Base-by-base conservation (phyloP, 2,329 filamentous ascomycete species). In the Aspergillus thermomutatus region DNA sequence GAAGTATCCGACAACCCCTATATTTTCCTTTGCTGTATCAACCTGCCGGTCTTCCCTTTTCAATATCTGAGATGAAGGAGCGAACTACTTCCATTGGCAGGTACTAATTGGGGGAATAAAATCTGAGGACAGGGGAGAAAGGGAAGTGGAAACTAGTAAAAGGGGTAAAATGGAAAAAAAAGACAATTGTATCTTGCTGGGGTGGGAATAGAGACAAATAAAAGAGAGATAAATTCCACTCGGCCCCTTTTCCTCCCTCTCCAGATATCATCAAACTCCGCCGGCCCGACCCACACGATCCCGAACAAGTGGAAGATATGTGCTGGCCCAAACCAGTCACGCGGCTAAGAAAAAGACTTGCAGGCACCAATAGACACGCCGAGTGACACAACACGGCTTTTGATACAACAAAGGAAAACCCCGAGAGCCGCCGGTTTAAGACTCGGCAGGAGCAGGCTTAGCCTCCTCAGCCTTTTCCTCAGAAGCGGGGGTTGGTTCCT, bases 401-500 rank as follows among this genome's bases (percentile, higher is more conserved):
- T 64, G 60, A 61, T 65, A 64, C 61, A 66, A 61, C 56, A 61
- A 64, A 62, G 60, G 60, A 65, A 67, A 62, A 65, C 53, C 59
- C 62, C 55, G 63, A 57, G 57, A 61, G 61, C 64, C 59, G 52
- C 55, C 53, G 53, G 46, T 62, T 67, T 72, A 75, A 52, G 72
- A 72, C 60, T 74, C 72, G 53, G 70, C 53, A 62, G 73, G 66
- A 27, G 65, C 64, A 50, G 71, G 64, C 67, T 72, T 70, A 50
- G 72, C 59, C 66, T 76, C 75, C 59, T 76, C 73, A 52, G 67
- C 62, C 67, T 75, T 73, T 41, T 73, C 77, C 62, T 78, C 76
- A 67, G 75, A 63, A 53, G 72, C 70, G 51, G 83, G 79, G 59
- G 76, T 74, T 64, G 82, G 66, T 54, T 71, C 71, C 61, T 77